Percentiles rank a stretch among this genome's conserved stretches.
Conservation (phyloP, 2,329 filamentous ascomycete genomes). For the Monosporascus sp. region DNA sequence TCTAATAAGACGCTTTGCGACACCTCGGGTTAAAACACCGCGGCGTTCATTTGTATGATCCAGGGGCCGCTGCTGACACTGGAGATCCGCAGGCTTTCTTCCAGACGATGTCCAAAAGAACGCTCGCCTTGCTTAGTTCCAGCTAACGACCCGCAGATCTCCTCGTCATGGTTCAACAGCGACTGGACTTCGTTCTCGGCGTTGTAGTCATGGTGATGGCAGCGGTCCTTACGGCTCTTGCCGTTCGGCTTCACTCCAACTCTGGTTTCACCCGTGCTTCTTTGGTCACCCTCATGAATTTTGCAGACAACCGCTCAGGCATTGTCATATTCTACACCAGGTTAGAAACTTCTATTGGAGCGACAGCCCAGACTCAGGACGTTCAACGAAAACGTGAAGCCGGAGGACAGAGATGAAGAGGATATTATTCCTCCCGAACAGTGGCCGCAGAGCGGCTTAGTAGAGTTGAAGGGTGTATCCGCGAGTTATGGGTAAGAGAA, state of each 20-base stretch:
- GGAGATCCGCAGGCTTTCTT: slow-evolving; percentile 29
- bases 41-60: too few relatives aligned
- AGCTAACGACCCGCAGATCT: slow-evolving; percentile 48
- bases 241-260: slow-evolving; percentile 15
- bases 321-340: slow-evolving; percentile 23
- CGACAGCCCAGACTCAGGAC: slow-evolving; percentile 22
- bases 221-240: slow-evolving; percentile 16
- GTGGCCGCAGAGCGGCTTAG: slow-evolving; percentile 23
- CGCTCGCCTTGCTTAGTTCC: slow-evolving; percentile 36
- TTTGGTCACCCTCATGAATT: slow-evolving; percentile 26
- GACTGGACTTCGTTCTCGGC: slow-evolving; percentile 16
- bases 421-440: slow-evolving; percentile 16
- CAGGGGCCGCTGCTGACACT: neutral
- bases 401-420: slow-evolving; percentile 17
- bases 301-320: slow-evolving; percentile 20
- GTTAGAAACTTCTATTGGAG: slow-evolving; percentile 28
- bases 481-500: slow-evolving; percentile 19
- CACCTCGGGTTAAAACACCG: too few relatives aligned
- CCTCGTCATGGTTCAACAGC: slow-evolving; percentile 41
- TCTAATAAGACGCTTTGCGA: too few relatives aligned
- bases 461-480: slow-evolving; percentile 18
- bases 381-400: slow-evolving; percentile 17
- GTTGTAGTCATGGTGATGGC: slow-evolving; percentile 18
- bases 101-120: slow-evolving; percentile 36
- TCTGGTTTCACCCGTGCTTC: slow-evolving; percentile 21